phyloP scores from a whole-genome alignment of 1,284 basidiomycete species.

The Rhizopogon parksii region DNA sequence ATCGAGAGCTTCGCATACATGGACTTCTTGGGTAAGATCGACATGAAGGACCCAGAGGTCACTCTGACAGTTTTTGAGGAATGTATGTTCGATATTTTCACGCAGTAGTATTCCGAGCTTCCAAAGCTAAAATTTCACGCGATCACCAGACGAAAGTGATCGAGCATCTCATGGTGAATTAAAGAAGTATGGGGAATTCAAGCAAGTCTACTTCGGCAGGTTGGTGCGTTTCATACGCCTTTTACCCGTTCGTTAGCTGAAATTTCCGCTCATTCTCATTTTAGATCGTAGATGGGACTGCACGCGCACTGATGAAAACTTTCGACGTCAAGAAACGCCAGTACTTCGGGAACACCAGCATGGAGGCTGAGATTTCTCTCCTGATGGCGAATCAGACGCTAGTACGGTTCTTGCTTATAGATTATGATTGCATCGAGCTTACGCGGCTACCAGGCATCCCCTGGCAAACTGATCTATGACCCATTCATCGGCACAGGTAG shows the following conservation, averaged over 20 bases:
- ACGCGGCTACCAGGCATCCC: slow-evolving; percentile 52
- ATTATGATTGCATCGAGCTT: background rate
- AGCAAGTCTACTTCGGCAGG: slow-evolving; percentile 74
- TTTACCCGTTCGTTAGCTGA: background rate
- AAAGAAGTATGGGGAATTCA: slow-evolving; percentile 63
- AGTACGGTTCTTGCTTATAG: slow-evolving; percentile 33
- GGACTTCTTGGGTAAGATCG: slow-evolving; percentile 75
- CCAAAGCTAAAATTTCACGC: background rate
- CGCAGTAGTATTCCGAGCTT: background rate
- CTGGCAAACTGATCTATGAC: slow-evolving; percentile 90
- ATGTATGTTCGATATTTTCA: slow-evolving; percentile 44
- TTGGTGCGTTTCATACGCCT: slow-evolving; percentile 53
- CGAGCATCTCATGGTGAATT: slow-evolving; percentile 39
- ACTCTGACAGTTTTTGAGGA: slow-evolving; percentile 85
- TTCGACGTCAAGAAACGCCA: slow-evolving; percentile 88
- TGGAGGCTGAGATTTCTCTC: slow-evolving; percentile 94
- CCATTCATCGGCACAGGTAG: slow-evolving; percentile 97
- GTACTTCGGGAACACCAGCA: slow-evolving; percentile 95
- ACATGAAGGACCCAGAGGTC: slow-evolving; percentile 78
- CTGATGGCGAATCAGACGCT: slow-evolving; percentile 95
- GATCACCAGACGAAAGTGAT: slow-evolving; percentile 41
- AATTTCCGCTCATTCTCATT: background rate
- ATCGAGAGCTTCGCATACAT: slow-evolving; percentile 86
- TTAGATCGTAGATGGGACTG: slow-evolving; percentile 68
- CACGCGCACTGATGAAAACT: slow-evolving; percentile 57